These are phyloP conservation scores for Davidsoniella neocaledoniae DNA, from an alignment of 2,329 filamentous ascomycete species.

Conservation along the genomic window DNA sequence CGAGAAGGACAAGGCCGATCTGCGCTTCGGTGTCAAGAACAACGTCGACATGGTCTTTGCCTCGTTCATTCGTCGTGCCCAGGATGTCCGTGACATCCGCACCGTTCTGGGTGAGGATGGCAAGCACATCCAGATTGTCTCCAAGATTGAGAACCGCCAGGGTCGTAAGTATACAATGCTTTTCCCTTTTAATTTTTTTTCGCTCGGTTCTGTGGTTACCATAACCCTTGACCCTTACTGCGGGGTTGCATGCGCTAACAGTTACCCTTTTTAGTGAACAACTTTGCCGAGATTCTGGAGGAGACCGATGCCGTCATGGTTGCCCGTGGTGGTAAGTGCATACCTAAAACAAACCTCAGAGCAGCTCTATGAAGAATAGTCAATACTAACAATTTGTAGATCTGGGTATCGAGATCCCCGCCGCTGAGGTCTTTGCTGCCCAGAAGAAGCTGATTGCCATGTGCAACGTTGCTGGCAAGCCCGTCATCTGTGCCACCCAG, in stretches of 20 bases:
- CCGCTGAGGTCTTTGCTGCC: constrained; percentile 94
- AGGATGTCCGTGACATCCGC: constrained; percentile 87
- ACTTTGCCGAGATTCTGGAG: constrained; percentile 91
- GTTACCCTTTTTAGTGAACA: constrained; percentile 46
- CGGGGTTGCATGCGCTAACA: constrained; percentile 6
- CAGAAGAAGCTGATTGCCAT: constrained; percentile 99
- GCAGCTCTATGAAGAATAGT: too few relatives aligned
- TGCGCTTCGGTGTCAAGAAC: constrained; percentile 95
- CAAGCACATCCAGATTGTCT: constrained; percentile 96
- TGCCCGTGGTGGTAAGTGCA: constrained; percentile 55
- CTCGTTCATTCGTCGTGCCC: constrained; percentile 88
- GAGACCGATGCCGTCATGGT: constrained; percentile 99
- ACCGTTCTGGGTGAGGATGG: constrained; percentile 79
- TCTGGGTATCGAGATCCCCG: constrained; percentile 94
- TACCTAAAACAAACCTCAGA: too few relatives aligned
- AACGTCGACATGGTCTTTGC: constrained; percentile 98
- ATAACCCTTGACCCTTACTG: background rate
- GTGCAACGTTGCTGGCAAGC: constrained; percentile 98
- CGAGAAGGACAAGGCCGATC: constrained; percentile 93
- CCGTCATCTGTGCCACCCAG: constrained; percentile 95
- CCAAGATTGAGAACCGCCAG: constrained; percentile 99
- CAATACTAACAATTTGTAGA: constrained; percentile 1
- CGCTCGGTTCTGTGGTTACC: background rate
- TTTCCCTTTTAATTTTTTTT: background rate
- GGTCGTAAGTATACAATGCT: constrained; percentile 31